Evolutionary conservation across 805 yeast species (phyloP).

Genomic region (Scheffersomyces lignosus): DNA sequence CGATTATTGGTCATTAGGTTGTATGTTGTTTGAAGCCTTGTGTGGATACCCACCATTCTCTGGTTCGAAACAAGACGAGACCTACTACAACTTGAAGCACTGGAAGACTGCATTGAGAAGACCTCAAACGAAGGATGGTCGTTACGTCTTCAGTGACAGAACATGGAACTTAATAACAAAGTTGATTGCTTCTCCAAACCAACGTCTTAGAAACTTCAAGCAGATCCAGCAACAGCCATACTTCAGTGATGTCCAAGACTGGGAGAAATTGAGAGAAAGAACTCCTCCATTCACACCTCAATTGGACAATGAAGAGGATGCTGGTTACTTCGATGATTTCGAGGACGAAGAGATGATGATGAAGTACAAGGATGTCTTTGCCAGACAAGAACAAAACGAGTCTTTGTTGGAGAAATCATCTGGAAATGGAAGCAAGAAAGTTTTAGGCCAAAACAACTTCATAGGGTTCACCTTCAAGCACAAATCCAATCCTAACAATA

Average conservation of each 20-base stretch:
- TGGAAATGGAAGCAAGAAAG: constrained; percentile 45
- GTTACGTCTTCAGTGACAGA: constrained; percentile 90
- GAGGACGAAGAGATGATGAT: constrained; percentile 96
- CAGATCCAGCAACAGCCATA: constrained; percentile 80
- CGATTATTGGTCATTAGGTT: constrained; percentile 98
- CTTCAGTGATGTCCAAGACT: constrained; percentile 74
- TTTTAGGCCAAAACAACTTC: constrained; percentile 52
- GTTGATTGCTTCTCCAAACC: constrained; percentile 75
- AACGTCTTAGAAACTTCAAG: constrained; percentile 73
- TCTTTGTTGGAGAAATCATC: constrained; percentile 66
- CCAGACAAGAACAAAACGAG: constrained; percentile 84
- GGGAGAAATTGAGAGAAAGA: constrained; percentile 64
- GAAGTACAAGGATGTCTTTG: constrained; percentile 94
- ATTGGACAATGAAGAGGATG: constrained; percentile 94
- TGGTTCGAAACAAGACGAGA: constrained; percentile 91
- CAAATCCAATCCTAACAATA: constrained; percentile 57
- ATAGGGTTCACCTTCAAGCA: constrained; percentile 97
- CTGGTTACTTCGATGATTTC: constrained; percentile 98
- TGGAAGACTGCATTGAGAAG: constrained; percentile 88
- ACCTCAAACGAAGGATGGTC: constrained; percentile 89
- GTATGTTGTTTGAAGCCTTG: constrained; percentile 93
- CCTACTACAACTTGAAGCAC: constrained; percentile 87
- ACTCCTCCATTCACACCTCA: constrained; percentile 97
- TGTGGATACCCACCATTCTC: constrained; percentile 98
- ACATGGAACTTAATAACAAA: constrained; percentile 88